Conservation (phyloP, 352 stramenopile genomes). For the Blastocystis sp. region DNA sequence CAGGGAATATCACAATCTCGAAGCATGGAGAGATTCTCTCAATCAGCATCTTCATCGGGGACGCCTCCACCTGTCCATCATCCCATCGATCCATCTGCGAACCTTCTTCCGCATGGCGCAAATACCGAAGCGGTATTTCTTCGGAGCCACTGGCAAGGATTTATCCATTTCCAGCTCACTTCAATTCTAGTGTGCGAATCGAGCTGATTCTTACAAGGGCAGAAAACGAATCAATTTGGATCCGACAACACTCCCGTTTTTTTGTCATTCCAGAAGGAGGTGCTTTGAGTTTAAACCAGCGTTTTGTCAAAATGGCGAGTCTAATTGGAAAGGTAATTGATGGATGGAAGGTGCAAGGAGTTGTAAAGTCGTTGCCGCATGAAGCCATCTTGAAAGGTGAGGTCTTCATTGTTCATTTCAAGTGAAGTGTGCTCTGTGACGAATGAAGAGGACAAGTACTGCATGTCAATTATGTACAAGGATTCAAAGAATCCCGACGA, state of each 20-base stretch:
- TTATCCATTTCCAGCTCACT: slow-evolving; percentile 44
- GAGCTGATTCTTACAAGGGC: too few relatives aligned
- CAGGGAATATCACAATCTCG: slow-evolving; percentile 89
- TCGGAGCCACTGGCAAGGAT: slow-evolving; percentile 34
- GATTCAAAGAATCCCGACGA: slow-evolving; percentile 33
- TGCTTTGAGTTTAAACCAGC: background rate
- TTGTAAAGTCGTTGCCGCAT: background rate
- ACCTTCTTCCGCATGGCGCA: slow-evolving; percentile 99
- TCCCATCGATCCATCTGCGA: slow-evolving; percentile 84
- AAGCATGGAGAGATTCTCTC: slow-evolving; percentile 67
- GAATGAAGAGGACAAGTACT: slow-evolving; percentile 43
- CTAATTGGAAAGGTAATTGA: slow-evolving; percentile 19
- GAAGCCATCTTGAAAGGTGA: background rate
- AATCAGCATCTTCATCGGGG: slow-evolving; percentile 67
- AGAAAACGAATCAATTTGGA: background rate
- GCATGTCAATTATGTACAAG: slow-evolving; percentile 35
- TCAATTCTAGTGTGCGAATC: too few relatives aligned
- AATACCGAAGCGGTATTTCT: slow-evolving; percentile 71
- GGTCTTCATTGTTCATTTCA: background rate
- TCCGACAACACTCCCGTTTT: background rate
- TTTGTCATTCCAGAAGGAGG: background rate
- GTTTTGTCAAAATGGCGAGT: slow-evolving; percentile 29
- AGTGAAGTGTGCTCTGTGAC: background rate
- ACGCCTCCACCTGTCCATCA: slow-evolving; percentile 81
- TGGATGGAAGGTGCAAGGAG: background rate